Conservation (phyloP, 2,329 filamentous ascomycete genomes). For the Penicillium sp. region DNA sequence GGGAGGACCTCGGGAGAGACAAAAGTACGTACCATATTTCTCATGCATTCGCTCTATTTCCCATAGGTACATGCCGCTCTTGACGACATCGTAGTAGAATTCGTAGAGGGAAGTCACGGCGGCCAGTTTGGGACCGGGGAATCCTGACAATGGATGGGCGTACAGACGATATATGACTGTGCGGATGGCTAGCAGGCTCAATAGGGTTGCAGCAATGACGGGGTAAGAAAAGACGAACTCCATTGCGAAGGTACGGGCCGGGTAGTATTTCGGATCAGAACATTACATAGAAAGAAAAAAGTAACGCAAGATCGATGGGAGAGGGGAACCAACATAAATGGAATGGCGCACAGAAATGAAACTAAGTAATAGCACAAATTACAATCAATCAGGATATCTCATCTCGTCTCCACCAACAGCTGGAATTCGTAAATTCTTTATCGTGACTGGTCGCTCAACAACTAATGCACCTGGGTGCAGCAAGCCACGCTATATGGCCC, state of each 20-base stretch:
- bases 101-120: constrained; percentile 28
- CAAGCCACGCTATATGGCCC: not conserved
- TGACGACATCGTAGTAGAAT: constrained; percentile 29
- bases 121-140: constrained; percentile 32
- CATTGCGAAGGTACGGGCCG: not conserved
- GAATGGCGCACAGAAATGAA: not conserved
- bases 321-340: not conserved
- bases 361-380: not conserved
- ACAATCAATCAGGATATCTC: not conserved
- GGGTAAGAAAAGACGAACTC: not conserved
- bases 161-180: constrained; percentile 17
- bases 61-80: constrained; percentile 23
- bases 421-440: not conserved
- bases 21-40: constrained; percentile 29
- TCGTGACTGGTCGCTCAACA: not conserved
- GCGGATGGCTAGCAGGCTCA: not conserved
- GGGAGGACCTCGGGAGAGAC: not conserved
- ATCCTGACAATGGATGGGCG: constrained; percentile 17
- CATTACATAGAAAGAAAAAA: not conserved
- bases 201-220: not conserved
- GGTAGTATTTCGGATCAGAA: not conserved
- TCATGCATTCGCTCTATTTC: constrained; percentile 22
- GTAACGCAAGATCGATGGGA: not conserved
- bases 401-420: not conserved
- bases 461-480: not conserved